Percentiles rank a stretch among this genome's conserved stretches.
phyloP scores from a whole-genome alignment of 352 stramenopile genomes.

The Phytophthora syringae region DNA sequence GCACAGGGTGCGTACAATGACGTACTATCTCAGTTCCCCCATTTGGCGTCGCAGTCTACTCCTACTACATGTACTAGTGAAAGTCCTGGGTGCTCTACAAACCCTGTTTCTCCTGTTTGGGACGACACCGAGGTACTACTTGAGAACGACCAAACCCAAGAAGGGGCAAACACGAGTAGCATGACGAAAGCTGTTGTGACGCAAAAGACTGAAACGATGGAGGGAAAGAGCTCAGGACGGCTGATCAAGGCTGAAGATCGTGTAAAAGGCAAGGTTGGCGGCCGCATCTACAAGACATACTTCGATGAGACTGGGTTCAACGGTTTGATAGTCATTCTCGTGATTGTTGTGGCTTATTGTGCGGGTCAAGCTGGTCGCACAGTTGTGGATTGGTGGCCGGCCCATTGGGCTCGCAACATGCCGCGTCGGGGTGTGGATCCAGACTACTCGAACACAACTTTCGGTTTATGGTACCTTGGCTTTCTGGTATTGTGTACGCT shows the following conservation, averaged over 20 bases:
- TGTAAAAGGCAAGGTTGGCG: conserved; percentile 33
- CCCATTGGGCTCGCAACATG: conserved; percentile 46
- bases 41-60: conserved; percentile 17
- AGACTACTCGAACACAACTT: conserved; percentile 45
- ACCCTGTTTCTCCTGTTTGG: background rate
- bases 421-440: conserved; percentile 21
- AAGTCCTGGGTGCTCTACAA: background rate
- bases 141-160: background rate
- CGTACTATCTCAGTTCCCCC: conserved; percentile 49
- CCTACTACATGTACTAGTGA: background rate
- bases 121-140: background rate
- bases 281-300: conserved; percentile 28
- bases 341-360: conserved; percentile 12
- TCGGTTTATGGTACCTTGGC: conserved; percentile 43
- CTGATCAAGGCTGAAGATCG: conserved; percentile 40
- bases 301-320: too few relatives aligned
- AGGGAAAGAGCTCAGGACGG: background rate
- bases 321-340: conserved; percentile 20
- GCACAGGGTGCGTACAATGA: conserved; percentile 79
- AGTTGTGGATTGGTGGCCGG: conserved; percentile 46
- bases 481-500: conserved; percentile 34
- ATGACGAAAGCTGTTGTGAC: background rate
- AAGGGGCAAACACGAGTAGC: background rate
- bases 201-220: background rate
- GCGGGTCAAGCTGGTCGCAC: conserved; percentile 29